Percentiles rank a stretch among this genome's conserved stretches.
Conservation (phyloP, 2,329 filamentous ascomycete genomes). For the Ophiostoma pallidulum region DNA sequence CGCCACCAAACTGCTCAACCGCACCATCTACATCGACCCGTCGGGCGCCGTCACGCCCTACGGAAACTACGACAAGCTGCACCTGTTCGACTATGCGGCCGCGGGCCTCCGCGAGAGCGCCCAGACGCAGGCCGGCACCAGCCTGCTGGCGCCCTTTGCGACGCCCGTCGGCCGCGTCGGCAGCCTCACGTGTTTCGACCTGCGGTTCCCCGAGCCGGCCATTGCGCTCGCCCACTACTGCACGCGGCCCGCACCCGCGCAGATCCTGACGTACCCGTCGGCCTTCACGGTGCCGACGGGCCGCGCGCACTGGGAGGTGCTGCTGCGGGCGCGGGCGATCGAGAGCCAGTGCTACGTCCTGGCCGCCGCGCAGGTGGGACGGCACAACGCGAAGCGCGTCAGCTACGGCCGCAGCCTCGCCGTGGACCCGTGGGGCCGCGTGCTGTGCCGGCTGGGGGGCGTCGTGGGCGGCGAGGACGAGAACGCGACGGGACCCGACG, state of each 20-base stretch:
- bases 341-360: slow-evolving; percentile 84
- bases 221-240: slow-evolving; percentile 48
- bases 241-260: slow-evolving; percentile 39
- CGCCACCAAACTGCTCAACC: slow-evolving; percentile 38
- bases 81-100: slow-evolving; percentile 67
- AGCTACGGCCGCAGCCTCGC: slow-evolving; percentile 85
- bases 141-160: slow-evolving; percentile 53
- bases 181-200: slow-evolving; percentile 79
- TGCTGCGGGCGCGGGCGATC: slow-evolving; percentile 73
- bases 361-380: slow-evolving; percentile 73
- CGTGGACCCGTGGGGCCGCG: slow-evolving; percentile 75
- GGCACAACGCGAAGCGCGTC: slow-evolving; percentile 49
- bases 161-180: slow-evolving; percentile 67
- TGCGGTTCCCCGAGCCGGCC: slow-evolving; percentile 71
- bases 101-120: slow-evolving; percentile 35
- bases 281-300: slow-evolving; percentile 87
- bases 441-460: slow-evolving; percentile 56
- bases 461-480: slow-evolving; percentile 33
- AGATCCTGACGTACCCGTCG: slow-evolving; percentile 77
- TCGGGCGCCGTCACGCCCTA: slow-evolving; percentile 30
- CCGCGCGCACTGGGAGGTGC: slow-evolving; percentile 71
- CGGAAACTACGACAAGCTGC: slow-evolving; percentile 70
- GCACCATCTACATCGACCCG: slow-evolving; percentile 41
- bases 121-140: slow-evolving; percentile 22
- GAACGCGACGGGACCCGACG: slow-evolving; percentile 11